Percentiles rank a stretch among this genome's conserved stretches.
Conservation (phyloP, 163 green algal genomes). For the Scenedesmus sp. region DNA sequence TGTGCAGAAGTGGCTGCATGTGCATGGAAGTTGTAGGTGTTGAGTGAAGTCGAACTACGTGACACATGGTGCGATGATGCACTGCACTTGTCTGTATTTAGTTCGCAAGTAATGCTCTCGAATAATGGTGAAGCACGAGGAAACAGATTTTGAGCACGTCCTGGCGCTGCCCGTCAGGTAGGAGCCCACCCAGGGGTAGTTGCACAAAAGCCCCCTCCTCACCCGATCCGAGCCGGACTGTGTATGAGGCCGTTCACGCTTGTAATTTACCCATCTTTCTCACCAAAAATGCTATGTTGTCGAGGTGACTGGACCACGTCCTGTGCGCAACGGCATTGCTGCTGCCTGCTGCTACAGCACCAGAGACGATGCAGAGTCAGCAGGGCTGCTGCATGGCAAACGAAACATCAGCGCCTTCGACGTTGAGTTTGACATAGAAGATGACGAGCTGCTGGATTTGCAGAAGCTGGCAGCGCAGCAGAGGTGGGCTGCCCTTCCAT, state of each 20-base stretch:
- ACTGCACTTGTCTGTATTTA: not conserved
- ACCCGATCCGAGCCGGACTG: not conserved
- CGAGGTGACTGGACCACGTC: not conserved
- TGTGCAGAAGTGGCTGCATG: too few relatives aligned
- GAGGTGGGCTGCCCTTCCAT: not conserved
- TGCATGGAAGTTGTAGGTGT: too few relatives aligned
- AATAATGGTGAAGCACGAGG: constrained; percentile 11
- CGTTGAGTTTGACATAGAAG: constrained; percentile 44
- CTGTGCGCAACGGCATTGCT: not conserved
- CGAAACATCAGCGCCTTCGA: constrained; percentile 15
- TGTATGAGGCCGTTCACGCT: not conserved
- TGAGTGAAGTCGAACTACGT: not conserved
- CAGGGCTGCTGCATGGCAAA: constrained; percentile 8
- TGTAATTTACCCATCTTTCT: too few relatives aligned
- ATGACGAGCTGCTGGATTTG: constrained; percentile 41
- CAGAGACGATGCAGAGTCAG: constrained; percentile 11
- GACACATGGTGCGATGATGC: not conserved
- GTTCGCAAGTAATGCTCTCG: not conserved
- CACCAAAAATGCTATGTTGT: not conserved
- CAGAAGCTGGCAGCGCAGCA: constrained; percentile 14
- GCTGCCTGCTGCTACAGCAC: constrained; percentile 36
- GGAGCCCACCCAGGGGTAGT: not conserved
- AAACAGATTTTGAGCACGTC: constrained; percentile 22
- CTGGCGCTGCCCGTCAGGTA: constrained; percentile 32
- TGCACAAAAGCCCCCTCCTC: not conserved